Conservation (phyloP, 1,284 basidiomycete species). For the Ustilago esculenta region DNA sequence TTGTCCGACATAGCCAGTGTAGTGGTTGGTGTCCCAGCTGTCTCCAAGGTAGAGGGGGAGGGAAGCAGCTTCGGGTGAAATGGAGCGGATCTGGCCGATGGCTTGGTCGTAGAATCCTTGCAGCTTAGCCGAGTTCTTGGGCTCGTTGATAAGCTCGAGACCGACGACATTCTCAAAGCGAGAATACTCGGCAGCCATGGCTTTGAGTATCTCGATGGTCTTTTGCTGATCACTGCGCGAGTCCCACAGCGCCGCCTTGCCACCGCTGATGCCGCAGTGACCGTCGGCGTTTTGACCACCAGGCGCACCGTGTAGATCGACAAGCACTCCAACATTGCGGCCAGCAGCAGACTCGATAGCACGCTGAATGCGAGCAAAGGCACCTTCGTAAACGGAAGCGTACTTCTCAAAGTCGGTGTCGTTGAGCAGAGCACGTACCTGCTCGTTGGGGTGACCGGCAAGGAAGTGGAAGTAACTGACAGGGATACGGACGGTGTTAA, state of each 20-base stretch:
- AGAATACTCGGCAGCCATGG: conserved; percentile 67
- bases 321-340: conserved; percentile 79
- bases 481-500: conserved; percentile 85
- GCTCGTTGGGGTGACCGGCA: conserved; percentile 79
- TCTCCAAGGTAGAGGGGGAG: conserved; percentile 75
- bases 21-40: conserved; percentile 79
- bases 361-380: conserved; percentile 77
- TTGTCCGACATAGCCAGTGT: conserved; percentile 72
- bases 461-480: conserved; percentile 76
- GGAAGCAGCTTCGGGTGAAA: conserved; percentile 26
- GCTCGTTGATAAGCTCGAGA: conserved; percentile 85
- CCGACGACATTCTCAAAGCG: conserved; percentile 77
- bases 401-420: conserved; percentile 78
- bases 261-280: conserved; percentile 56
- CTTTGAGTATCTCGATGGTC: conserved; percentile 73
- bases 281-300: conserved; percentile 71
- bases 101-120: conserved; percentile 69
- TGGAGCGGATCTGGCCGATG: conserved; percentile 72
- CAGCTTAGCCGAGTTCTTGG: conserved; percentile 70
- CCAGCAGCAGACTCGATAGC: conserved; percentile 75
- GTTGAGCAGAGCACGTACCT: conserved; percentile 71
- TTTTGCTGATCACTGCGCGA: conserved; percentile 66
- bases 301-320: conserved; percentile 75
- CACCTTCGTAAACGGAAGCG: conserved; percentile 75
- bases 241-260: conserved; percentile 61